Evolutionary conservation across 2,329 filamentous ascomycete species (phyloP).

Genomic region (Calonectria multiphialidica): DNA sequence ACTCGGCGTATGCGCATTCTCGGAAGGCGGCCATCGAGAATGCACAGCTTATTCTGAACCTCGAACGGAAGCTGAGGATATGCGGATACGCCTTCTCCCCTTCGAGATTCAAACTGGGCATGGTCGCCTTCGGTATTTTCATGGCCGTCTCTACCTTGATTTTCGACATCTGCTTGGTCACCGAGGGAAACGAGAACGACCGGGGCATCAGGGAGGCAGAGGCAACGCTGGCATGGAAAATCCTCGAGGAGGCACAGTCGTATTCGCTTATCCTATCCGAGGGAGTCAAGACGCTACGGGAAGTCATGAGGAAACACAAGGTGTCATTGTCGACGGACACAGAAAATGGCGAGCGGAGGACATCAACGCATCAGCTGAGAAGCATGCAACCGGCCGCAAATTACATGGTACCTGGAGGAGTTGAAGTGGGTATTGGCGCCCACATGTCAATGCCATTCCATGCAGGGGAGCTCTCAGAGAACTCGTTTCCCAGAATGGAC

Average conservation of each 20-base stretch:
- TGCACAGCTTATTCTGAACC: slow-evolving; percentile 47
- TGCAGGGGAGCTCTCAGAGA: neutral
- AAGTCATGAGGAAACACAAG: slow-evolving; percentile 49
- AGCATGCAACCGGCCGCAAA: neutral
- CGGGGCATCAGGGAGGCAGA: slow-evolving; percentile 34
- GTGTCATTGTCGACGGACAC: slow-evolving; percentile 27
- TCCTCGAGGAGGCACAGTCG: slow-evolving; percentile 46
- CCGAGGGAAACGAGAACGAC: slow-evolving; percentile 36
- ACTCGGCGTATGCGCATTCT: slow-evolving; percentile 48
- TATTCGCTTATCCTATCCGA: slow-evolving; percentile 43
- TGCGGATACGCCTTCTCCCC: slow-evolving; percentile 41
- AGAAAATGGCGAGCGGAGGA: neutral
- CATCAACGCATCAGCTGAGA: neutral
- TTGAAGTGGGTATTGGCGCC: neutral
- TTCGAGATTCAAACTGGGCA: slow-evolving; percentile 43
- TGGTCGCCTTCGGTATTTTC: slow-evolving; percentile 50
- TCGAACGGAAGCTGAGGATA: slow-evolving; percentile 43
- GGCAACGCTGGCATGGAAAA: slow-evolving; percentile 46
- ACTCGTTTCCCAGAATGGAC: neutral
- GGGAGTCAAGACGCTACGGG: slow-evolving; percentile 44
- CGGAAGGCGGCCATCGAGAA: slow-evolving; percentile 47
- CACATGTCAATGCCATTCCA: neutral
- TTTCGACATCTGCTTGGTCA: slow-evolving; percentile 47
- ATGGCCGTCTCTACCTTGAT: slow-evolving; percentile 49
- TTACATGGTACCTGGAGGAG: neutral